Conservation (phyloP, 495 filamentous ascomycete species). For the Lineolata rhizophorae region DNA sequence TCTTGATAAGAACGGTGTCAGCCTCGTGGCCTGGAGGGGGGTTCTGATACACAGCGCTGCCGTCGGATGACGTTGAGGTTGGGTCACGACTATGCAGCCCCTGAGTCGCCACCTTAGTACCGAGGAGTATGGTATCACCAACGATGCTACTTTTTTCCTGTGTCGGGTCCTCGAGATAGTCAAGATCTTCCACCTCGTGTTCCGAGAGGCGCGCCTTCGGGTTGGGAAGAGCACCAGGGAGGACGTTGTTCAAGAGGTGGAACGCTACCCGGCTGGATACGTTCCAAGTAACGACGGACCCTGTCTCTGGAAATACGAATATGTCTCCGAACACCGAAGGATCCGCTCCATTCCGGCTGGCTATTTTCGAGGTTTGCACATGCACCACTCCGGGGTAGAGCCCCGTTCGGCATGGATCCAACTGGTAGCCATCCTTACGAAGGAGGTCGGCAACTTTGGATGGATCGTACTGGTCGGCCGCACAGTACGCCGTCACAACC, state of each 20-base stretch:
- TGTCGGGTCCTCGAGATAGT: conserved; percentile 56
- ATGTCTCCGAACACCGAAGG: conserved; percentile 44
- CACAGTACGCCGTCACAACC: conserved; percentile 60
- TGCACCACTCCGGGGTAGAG: conserved; percentile 48
- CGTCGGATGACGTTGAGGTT: neutral
- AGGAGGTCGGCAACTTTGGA: conserved; percentile 46
- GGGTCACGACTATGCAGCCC: conserved; percentile 4
- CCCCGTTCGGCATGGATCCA: conserved; percentile 36
- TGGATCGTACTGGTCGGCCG: conserved; percentile 74
- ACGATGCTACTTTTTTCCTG: conserved; percentile 58
- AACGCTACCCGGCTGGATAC: conserved; percentile 48
- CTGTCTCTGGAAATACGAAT: conserved; percentile 94
- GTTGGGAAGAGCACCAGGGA: conserved; percentile 54
- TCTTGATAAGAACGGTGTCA: conserved; percentile 72
- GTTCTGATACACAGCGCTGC: too few species aligned
- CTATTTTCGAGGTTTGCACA: conserved; percentile 34
- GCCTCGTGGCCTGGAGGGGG: conserved; percentile 18
- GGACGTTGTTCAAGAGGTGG: conserved; percentile 46
- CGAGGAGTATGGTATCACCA: conserved; percentile 77
- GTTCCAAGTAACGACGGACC: conserved; percentile 84
- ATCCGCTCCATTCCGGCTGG: conserved; percentile 26
- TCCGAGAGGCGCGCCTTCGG: conserved; percentile 37
- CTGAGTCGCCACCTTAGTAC: conserved; percentile 33
- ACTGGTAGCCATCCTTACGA: conserved; percentile 41
- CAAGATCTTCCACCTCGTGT: conserved; percentile 71